These are phyloP conservation scores for Erysimum cheiri DNA, from an alignment of 441 rosid species.

Conservation along the genomic window DNA sequence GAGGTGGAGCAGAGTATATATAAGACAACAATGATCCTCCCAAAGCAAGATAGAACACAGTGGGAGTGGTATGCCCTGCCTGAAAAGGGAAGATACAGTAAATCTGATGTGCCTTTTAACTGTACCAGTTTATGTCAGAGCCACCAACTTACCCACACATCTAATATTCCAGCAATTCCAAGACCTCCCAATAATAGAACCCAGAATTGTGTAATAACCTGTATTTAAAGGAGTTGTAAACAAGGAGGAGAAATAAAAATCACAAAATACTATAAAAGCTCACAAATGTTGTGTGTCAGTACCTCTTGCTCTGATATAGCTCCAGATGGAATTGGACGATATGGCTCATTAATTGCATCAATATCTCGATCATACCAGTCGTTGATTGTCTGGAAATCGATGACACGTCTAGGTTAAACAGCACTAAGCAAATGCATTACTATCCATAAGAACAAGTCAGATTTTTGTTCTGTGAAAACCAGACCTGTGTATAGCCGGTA, in stretches of 20 bases:
- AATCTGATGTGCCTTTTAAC: slow-evolving; percentile 9
- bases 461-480: slow-evolving; percentile 11
- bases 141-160: slow-evolving; percentile 82
- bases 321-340: slow-evolving; percentile 97
- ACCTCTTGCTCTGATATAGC: slow-evolving; percentile 94
- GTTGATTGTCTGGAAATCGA: slow-evolving; percentile 69
- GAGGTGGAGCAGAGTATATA: slow-evolving; percentile 98
- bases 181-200: slow-evolving; percentile 87
- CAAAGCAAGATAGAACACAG: slow-evolving; percentile 81
- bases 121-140: slow-evolving; percentile 13
- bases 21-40: slow-evolving; percentile 96
- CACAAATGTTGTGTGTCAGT: neutral
- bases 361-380: slow-evolving; percentile 97
- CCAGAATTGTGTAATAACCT: slow-evolving; percentile 95
- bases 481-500: slow-evolving; percentile 95
- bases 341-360: slow-evolving; percentile 97
- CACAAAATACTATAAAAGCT: neutral
- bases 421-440: slow-evolving; percentile 33
- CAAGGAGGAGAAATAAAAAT: slow-evolving; percentile 22
- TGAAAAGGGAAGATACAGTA: slow-evolving; percentile 49
- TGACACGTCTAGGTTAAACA: slow-evolving; percentile 23
- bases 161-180: slow-evolving; percentile 76
- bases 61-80: slow-evolving; percentile 91
- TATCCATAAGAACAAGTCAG: slow-evolving; percentile 22
- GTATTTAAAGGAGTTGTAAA: slow-evolving; percentile 35